Evolutionary conservation across 345 rosid species (phyloP), one percentile per base, ranked within the genome.

Genomic region (Hypericum perforatum): DNA sequence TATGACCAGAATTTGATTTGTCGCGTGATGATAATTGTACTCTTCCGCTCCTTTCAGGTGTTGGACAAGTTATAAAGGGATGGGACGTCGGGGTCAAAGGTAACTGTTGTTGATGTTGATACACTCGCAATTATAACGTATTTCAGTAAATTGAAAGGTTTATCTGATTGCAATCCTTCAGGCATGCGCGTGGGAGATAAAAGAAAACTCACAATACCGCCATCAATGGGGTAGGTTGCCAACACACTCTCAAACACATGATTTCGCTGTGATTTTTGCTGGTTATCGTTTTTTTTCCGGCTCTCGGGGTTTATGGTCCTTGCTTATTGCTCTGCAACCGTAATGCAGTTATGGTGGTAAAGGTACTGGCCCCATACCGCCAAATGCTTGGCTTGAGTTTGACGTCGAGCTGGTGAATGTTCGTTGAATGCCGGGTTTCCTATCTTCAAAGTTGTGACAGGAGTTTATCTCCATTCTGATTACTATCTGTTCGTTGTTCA

Each of bases 41-140:
- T 51, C 43, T 37, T 56, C 16, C 49, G 42, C 52, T 53, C 74
- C 37, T 55, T 63, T 55, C 69, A 94, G 97, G 99, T 56, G 62
- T 84, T 0, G 97, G 97, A 41, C 71, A 82, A 68, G 99, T 94
- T 60, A 94, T 94, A 48, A 84, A 84, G 71, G 99, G 97, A 61
- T 94, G 97, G 99, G 99, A 94, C 72, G 89, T 89, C 53, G 99
- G 97, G 13, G 89, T 94, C 46, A 71, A 70, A 16, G 97, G 99
- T 94, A 74, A 71, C 45, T 43, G 51, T 15, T 63, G 16, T 16
- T 5, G 15, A 8, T 39, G 22, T 10, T 22, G 32, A 22, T 16
- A 16, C 15, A 13, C 9, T 6, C 38, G 9, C 37, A 7, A 10
- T 13, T 6, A 4, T 39, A 8, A 53, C 22, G 45, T 32, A 22